Conservation (phyloP, 345 rosid genomes). For the Angophora floribunda region DNA sequence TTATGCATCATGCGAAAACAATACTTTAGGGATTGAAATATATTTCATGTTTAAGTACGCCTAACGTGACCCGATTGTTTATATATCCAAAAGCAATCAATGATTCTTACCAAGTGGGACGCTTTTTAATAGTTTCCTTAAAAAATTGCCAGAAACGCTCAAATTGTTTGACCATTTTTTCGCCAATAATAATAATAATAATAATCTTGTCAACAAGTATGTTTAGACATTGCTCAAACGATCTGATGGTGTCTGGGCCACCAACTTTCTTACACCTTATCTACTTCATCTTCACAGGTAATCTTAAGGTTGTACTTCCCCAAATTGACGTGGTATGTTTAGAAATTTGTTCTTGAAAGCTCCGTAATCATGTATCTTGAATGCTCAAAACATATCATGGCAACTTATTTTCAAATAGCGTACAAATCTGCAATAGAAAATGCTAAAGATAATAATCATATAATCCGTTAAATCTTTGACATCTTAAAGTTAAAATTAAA, state of each 20-base stretch:
- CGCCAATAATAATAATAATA: neutral
- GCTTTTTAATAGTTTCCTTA: neutral
- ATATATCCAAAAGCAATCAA: neutral
- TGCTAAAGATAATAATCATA: neutral
- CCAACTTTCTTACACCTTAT: neutral
- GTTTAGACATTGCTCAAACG: neutral
- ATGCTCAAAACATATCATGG: neutral
- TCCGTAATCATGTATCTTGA: neutral
- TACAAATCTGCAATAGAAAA: neutral
- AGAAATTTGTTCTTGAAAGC: neutral
- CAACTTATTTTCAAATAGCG: neutral
- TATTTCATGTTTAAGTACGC: neutral
- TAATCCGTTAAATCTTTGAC: neutral
- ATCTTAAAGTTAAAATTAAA: neutral
- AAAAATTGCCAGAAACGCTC: neutral
- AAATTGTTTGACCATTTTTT: neutral
- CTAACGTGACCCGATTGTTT: neutral
- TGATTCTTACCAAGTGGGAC: neutral
- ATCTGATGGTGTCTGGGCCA: too few relatives aligned
- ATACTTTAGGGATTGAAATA: neutral
- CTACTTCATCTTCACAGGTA: neutral
- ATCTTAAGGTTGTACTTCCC: neutral
- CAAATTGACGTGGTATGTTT: rapidly evolving
- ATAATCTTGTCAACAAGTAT: neutral
- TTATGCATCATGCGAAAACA: neutral